A percentile compares a stretch with the other conserved stretches of the same genome.
phyloP scores from a whole-genome alignment of 2,329 filamentous ascomycete genomes.

The Pseudocercospora pini-densiflorae region DNA sequence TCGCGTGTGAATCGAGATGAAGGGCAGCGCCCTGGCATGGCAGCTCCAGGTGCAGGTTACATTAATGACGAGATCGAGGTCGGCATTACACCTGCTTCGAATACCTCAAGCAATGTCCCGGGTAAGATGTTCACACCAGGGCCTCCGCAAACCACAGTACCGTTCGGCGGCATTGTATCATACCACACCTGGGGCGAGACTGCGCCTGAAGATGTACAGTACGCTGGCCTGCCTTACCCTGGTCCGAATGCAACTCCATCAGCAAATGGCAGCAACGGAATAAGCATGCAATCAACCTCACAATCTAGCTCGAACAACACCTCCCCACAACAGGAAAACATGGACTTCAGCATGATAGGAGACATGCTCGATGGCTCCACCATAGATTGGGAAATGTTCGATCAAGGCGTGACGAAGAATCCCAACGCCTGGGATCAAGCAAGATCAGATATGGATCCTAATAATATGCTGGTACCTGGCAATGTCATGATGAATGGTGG shows the following conservation, averaged over 20 bases:
- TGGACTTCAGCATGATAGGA: constrained; percentile 36
- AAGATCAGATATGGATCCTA: not conserved
- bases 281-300: not conserved
- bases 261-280: constrained; percentile 2
- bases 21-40: not conserved
- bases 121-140: constrained; percentile 3
- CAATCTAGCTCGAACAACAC: constrained; percentile 17
- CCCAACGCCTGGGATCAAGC: not conserved
- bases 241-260: not conserved
- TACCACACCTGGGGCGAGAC: constrained; percentile 26
- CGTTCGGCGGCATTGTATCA: constrained; percentile 24
- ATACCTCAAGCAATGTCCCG: not conserved
- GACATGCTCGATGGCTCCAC: constrained; percentile 38
- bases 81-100: not conserved
- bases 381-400: constrained; percentile 41
- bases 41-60: not conserved
- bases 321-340: constrained; percentile 2
- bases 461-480: constrained; percentile 13
- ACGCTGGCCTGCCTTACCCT: not conserved
- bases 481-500: constrained; percentile 23
- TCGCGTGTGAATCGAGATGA: constrained; percentile 8
- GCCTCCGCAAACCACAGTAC: not conserved
- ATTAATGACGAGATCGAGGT: constrained; percentile 11
- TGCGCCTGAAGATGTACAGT: constrained; percentile 13
- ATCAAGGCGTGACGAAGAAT: constrained; percentile 27